phyloP scores from a whole-genome alignment of 495 filamentous ascomycete genomes.

The Glutinoglossum americanum region DNA sequence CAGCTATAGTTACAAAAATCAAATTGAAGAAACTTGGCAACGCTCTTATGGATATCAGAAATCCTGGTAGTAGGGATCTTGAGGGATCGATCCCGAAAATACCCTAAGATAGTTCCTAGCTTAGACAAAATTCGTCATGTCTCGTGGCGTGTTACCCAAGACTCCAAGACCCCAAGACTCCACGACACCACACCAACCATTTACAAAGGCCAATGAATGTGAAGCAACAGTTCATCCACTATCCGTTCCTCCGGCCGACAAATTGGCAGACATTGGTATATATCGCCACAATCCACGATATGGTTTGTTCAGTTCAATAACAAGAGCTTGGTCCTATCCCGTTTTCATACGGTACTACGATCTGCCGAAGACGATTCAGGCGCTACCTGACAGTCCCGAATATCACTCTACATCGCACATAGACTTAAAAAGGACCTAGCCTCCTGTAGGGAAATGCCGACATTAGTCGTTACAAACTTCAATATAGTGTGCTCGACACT shows the following conservation, averaged over 20 bases:
- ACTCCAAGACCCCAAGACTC: too few species aligned
- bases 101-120: too few species aligned
- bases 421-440: not conserved
- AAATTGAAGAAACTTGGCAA: too few species aligned
- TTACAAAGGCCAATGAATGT: too few species aligned
- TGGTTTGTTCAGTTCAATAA: not conserved
- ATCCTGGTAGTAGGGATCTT: too few species aligned
- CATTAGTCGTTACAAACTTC: slow-evolving; percentile 59
- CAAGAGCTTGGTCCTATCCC: not conserved
- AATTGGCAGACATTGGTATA: not conserved
- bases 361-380: not conserved
- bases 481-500: slow-evolving; percentile 69
- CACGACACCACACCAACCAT: too few species aligned
- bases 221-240: not conserved
- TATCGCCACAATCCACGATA: not conserved
- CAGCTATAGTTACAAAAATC: too few species aligned
- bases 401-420: not conserved
- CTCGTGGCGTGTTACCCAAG: too few species aligned
- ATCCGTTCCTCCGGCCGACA: not conserved
- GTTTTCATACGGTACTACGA: not conserved
- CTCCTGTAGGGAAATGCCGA: slow-evolving; percentile 37
- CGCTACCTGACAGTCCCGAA: not conserved
- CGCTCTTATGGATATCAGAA: too few species aligned
- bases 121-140: too few species aligned
- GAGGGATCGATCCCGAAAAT: too few species aligned